phyloP scores from a whole-genome alignment of 2,329 filamentous ascomycete genomes.

The Aspergillus costaricaensis region DNA sequence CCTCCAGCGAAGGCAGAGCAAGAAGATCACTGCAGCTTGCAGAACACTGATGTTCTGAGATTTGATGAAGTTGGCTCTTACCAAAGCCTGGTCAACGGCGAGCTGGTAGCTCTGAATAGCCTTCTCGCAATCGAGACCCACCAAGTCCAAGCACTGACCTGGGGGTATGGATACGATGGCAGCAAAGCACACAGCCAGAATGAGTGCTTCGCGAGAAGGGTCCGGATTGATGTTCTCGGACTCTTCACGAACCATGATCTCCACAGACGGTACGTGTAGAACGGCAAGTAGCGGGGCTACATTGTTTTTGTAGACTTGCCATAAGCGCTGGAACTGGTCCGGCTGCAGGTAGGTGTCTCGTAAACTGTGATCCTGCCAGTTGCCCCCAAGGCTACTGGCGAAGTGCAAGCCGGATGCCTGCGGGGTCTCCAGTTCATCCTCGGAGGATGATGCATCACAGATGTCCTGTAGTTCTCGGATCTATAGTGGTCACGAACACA shows the following conservation, averaged over 20 bases:
- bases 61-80: slow-evolving; percentile 17
- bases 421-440: neutral
- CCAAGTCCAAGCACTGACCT: slow-evolving; percentile 8
- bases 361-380: neutral
- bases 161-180: slow-evolving; percentile 19
- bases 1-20: slow-evolving; percentile 16
- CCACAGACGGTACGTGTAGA: slow-evolving; percentile 16
- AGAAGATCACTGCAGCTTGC: slow-evolving; percentile 22
- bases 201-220: slow-evolving; percentile 8
- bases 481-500: neutral
- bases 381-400: neutral
- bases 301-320: slow-evolving; percentile 21
- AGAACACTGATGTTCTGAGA: slow-evolving; percentile 15
- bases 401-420: neutral
- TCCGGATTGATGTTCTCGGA: neutral
- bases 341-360: slow-evolving; percentile 2
- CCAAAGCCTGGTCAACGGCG: slow-evolving; percentile 16
- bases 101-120: slow-evolving; percentile 5
- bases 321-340: slow-evolving; percentile 14
- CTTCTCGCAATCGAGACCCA: slow-evolving; percentile 9
- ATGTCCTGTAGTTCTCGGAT: slow-evolving; percentile 16
- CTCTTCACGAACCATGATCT: slow-evolving; percentile 6
- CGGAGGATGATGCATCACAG: slow-evolving; percentile 2
- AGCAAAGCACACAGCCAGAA: slow-evolving; percentile 20
- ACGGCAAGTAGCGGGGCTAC: slow-evolving; percentile 25